Evolutionary conservation across 2,329 filamentous ascomycete species (phyloP).

Genomic region (Rutstroemia sp.): DNA sequence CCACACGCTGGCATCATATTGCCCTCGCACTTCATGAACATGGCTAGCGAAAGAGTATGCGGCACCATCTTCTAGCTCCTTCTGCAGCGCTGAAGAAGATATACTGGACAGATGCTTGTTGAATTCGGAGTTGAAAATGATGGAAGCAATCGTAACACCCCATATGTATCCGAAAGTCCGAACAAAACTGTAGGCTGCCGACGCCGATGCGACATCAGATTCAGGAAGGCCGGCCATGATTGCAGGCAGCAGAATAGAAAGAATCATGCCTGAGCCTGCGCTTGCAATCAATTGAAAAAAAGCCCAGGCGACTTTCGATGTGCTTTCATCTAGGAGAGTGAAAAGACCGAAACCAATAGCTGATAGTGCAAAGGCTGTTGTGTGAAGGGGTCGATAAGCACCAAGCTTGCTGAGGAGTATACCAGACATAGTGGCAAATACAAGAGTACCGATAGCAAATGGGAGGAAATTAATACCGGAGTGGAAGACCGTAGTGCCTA

Average conservation of each 20-base stretch:
- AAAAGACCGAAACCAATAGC: constrained; percentile 7
- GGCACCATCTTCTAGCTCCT: not conserved
- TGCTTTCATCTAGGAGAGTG: constrained; percentile 31
- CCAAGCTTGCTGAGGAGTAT: constrained; percentile 8
- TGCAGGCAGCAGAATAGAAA: constrained; percentile 37
- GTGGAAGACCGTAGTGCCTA: constrained; percentile 41
- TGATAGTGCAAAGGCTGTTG: constrained; percentile 23
- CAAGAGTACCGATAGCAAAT: constrained; percentile 28
- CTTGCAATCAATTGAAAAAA: constrained; percentile 36
- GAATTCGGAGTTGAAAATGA: constrained; percentile 1
- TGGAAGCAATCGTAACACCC: not conserved
- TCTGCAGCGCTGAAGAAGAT: not conserved
- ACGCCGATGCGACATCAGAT: constrained; percentile 8
- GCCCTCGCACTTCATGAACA: not conserved
- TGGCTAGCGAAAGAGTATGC: constrained; percentile 2
- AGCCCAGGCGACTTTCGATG: constrained; percentile 34
- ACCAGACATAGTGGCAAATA: constrained; percentile 25
- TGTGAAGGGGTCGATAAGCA: constrained; percentile 28
- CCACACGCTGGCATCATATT: not conserved
- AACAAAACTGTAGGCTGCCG: constrained; percentile 8
- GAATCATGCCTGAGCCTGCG: constrained; percentile 36
- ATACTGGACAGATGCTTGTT: not conserved
- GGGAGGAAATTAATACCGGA: constrained; percentile 49
- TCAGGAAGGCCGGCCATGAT: constrained; percentile 29
- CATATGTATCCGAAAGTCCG: constrained; percentile 12